Evolutionary conservation across 495 filamentous ascomycete species (phyloP), one percentile per base, ranked within the genome.

Genomic region (Penicillium samsonianum): DNA sequence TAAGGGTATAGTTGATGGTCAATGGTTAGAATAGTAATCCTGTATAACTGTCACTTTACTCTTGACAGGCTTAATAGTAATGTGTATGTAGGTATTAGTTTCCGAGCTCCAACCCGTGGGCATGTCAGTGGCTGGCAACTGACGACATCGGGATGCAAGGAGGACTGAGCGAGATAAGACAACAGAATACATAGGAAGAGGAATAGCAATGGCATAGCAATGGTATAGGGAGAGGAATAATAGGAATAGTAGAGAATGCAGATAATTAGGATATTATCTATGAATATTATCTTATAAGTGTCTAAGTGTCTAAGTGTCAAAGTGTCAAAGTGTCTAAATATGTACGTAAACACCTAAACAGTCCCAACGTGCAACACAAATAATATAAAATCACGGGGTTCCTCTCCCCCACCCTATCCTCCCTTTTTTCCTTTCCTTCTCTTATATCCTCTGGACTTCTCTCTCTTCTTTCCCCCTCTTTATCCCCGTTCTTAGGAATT

Each of bases 381-480:
- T 25, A 46, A 28, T 28, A 26, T 7, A 58, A 33, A 33, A 67
- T 67, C 64, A 65, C 64, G 64, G 44, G 44, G 23, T 28, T 7
- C 11, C 38, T 46, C 56, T 62, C 58, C 60, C 47, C 61, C 57
- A 48, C 58, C 40, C 26, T 3, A 46, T 47, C 45, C 14, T 50
- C 20, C 57, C 12, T 38, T 60, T 53, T 56, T 53, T 20, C 59
- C 44, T 62, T 19, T 17, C 50, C 44, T 42, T 41, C 23, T 41
- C 25, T 26, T 44, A 19, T 50, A 50, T 17, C 45, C 23, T 48
- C 56, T 50, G n/a, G 41, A 48, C 46, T 44, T 42, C 30, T 46
- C 49, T 44, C 38, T 61, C 41, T 10, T 42, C 11, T n/a, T n/a
- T n/a, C 50, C n/a, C n/a, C 30, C 30, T 51, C 45, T 45, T 52